Conservation (phyloP, 1,139 yeast genomes). For the Hyphopichia pseudoburtonii region DNA sequence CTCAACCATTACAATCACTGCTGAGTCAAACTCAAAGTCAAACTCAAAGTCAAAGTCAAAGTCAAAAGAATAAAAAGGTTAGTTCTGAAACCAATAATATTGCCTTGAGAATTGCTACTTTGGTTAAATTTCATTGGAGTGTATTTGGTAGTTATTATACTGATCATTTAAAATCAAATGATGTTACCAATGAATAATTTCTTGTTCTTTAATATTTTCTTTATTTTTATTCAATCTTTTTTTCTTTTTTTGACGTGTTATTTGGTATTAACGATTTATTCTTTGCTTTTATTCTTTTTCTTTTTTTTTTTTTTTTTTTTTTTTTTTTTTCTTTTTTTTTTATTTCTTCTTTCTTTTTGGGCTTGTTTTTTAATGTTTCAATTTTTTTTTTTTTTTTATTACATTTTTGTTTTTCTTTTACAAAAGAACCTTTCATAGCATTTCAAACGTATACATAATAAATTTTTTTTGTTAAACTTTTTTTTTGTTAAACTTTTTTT, state of each 20-base stretch:
- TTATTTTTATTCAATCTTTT: slow-evolving; percentile 6
- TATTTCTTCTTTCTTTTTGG: slow-evolving; percentile 2
- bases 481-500: too few relatives aligned
- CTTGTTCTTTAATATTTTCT: slow-evolving; percentile 4
- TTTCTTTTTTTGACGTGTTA: slow-evolving; percentile 4
- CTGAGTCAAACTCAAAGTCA: not conserved
- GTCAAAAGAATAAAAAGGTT: slow-evolving; percentile 5
- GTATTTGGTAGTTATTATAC: slow-evolving; percentile 62
- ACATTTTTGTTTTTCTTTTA: not conserved
- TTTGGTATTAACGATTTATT: slow-evolving; percentile 4
- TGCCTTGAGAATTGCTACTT: slow-evolving; percentile 52
- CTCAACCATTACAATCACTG: slow-evolving; percentile 6
- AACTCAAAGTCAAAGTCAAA: not conserved
- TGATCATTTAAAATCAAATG: slow-evolving; percentile 17
- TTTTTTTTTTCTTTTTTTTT: not conserved
- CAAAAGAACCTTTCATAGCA: too few relatives aligned
- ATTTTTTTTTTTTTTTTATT: not conserved
- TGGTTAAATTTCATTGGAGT: slow-evolving; percentile 70
- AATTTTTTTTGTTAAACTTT: too few relatives aligned
- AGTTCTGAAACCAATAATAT: slow-evolving; percentile 46
- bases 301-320: slow-evolving; percentile 3
- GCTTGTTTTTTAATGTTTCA: not conserved
- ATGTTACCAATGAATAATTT: too few relatives aligned
- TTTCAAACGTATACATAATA: not conserved
- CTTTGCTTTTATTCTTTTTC: slow-evolving; percentile 5